These are phyloP conservation scores for Penicillium lagena DNA, from an alignment of 495 filamentous ascomycete genomes.

Conservation along the genomic window DNA sequence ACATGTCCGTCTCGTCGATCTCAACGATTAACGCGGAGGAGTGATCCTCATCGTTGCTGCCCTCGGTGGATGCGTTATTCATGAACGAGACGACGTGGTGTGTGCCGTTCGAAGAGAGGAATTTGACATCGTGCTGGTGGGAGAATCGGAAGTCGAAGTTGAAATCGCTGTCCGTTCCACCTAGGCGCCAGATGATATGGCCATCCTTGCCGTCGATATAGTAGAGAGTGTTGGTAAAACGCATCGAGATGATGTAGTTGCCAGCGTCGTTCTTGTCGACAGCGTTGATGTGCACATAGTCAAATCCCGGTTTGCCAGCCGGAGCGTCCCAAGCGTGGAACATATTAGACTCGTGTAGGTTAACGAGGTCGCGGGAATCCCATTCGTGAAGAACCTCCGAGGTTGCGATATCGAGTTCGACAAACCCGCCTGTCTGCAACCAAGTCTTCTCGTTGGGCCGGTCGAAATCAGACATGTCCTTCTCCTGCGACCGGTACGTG, in stretches of 20 bases:
- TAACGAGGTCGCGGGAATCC: constrained; percentile 36
- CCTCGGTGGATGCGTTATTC: constrained; percentile 48
- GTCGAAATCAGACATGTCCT: constrained; percentile 40
- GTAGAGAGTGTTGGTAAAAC: constrained; percentile 50
- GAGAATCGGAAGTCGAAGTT: constrained; percentile 46
- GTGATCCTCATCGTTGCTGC: constrained; percentile 27
- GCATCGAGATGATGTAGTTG: constrained; percentile 53
- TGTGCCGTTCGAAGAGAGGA: constrained; percentile 43
- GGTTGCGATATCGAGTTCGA: constrained; percentile 42
- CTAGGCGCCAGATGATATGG: constrained; percentile 51
- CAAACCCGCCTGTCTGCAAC: constrained; percentile 33
- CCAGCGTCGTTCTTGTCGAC: constrained; percentile 40
- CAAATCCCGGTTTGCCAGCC: constrained; percentile 22
- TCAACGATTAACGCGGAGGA: constrained; percentile 50
- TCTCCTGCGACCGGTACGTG: constrained; percentile 36
- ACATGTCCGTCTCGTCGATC: constrained; percentile 38
- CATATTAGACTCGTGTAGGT: constrained; percentile 35
- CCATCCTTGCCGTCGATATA: constrained; percentile 52
- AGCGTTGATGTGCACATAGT: constrained; percentile 37
- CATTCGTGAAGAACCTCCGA: constrained; percentile 42
- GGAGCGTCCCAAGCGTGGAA: constrained; percentile 33
- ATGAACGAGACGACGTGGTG: constrained; percentile 44
- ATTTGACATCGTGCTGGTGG: constrained; percentile 56
- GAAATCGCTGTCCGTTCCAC: constrained; percentile 41
- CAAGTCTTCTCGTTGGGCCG: constrained; percentile 30